phyloP scores from a whole-genome alignment of 2,329 filamentous ascomycete genomes.

The Podosphaera xanthii region DNA sequence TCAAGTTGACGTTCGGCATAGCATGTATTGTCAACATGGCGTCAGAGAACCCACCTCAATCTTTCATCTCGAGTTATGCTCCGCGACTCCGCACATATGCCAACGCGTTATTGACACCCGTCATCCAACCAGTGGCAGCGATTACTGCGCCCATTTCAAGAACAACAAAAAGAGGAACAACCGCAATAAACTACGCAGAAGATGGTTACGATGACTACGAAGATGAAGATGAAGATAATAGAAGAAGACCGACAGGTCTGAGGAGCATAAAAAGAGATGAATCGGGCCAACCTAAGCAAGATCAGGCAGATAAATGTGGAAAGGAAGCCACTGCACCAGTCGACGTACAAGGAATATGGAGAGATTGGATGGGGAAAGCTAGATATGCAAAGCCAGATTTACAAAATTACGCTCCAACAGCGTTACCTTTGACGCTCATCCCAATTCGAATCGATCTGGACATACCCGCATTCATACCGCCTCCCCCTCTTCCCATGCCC shows the following conservation, averaged over 20 bases:
- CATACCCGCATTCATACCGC: slow-evolving; percentile 52
- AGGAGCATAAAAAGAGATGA: slow-evolving; percentile 67
- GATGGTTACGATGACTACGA: slow-evolving; percentile 79
- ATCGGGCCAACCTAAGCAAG: slow-evolving; percentile 34
- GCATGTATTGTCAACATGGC: slow-evolving; percentile 9
- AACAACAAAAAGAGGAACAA: slow-evolving; percentile 93
- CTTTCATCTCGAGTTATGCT: slow-evolving; percentile 78
- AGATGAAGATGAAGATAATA: slow-evolving; percentile 51
- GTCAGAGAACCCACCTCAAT: slow-evolving; percentile 38
- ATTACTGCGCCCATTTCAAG: slow-evolving; percentile 45
- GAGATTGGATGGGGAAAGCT: slow-evolving; percentile 81
- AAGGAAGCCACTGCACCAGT: slow-evolving; percentile 64
- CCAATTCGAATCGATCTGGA: slow-evolving; percentile 94
- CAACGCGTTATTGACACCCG: slow-evolving; percentile 74
- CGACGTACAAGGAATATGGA: slow-evolving; percentile 71
- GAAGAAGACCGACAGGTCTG: slow-evolving; percentile 50
- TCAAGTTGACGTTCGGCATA: neutral
- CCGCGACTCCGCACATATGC: slow-evolving; percentile 74
- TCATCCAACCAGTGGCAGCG: slow-evolving; percentile 45
- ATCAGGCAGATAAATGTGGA: slow-evolving; percentile 52
- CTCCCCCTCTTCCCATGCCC: slow-evolving; percentile 39
- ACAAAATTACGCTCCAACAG: slow-evolving; percentile 41
- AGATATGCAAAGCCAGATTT: slow-evolving; percentile 30
- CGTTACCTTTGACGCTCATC: slow-evolving; percentile 70
- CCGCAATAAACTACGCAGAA: slow-evolving; percentile 92